phyloP scores from a whole-genome alignment of 169 alveolate genomes.

The Blepharisma undulans region DNA sequence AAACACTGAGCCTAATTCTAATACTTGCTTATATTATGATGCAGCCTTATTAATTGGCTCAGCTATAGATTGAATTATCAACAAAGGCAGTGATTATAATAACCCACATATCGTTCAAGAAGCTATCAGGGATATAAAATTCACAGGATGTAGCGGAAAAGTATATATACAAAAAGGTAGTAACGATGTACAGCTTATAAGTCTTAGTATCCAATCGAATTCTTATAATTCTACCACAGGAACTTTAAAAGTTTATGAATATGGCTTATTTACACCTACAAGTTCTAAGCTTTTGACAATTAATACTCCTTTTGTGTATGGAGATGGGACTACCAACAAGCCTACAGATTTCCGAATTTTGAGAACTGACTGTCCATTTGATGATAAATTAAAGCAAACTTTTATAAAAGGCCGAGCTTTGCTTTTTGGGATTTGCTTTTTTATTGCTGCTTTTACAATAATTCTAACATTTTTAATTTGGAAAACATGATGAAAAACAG shows the following conservation, averaged over 20 bases:
- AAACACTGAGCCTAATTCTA: background rate
- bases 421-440: background rate
- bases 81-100: background rate
- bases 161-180: background rate
- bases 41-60: background rate
- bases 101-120: background rate
- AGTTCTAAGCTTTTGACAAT: background rate
- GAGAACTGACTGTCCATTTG: conserved; percentile 1
- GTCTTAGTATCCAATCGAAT: background rate
- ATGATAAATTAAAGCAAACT: background rate
- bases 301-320: background rate
- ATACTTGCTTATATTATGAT: conserved; percentile 7
- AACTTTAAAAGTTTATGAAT: background rate
- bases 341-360: background rate
- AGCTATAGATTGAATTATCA: background rate
- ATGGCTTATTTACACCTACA: background rate
- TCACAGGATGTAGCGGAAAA: conserved; percentile 15
- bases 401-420: background rate
- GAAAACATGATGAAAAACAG: background rate
- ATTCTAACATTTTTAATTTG: background rate
- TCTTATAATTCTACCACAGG: background rate
- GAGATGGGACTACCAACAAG: background rate
- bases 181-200: background rate
- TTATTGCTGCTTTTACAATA: background rate
- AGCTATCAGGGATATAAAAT: background rate